phyloP scores from a whole-genome alignment of 768 basidiomycete genomes.

The Lactarius akahatsu region DNA sequence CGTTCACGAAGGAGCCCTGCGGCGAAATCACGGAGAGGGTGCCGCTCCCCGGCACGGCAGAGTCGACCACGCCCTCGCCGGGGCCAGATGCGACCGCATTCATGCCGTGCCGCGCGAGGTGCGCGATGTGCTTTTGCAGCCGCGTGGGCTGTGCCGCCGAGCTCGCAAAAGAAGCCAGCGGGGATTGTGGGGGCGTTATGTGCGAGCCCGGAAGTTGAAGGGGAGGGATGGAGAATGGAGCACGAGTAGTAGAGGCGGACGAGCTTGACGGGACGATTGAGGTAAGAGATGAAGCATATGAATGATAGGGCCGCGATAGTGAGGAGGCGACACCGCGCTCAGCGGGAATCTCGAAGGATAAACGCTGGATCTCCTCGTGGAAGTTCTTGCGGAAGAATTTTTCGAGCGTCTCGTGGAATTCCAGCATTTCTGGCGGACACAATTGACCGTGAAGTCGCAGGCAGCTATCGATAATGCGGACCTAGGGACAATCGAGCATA shows the following conservation, averaged over 20 bases:
- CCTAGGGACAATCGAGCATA: conserved; percentile 41
- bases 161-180: conserved; percentile 29
- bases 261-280: conserved; percentile 45
- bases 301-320: conserved; percentile 11
- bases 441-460: conserved; percentile 79
- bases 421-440: conserved; percentile 84
- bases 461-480: conserved; percentile 79
- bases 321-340: conserved; percentile 39
- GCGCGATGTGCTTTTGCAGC: conserved; percentile 76
- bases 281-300: conserved; percentile 29
- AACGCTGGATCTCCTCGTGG: conserved; percentile 72
- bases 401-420: conserved; percentile 88
- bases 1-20: conserved; percentile 74
- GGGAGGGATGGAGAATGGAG: conserved; percentile 49
- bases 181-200: conserved; percentile 46
- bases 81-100: conserved; percentile 79
- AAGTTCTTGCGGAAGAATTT: conserved; percentile 85
- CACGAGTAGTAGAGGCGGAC: conserved; percentile 20
- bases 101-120: conserved; percentile 80
- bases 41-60: conserved; percentile 44
- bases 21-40: conserved; percentile 65
- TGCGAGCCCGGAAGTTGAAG: conserved; percentile 50
- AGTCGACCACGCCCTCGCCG: conserved; percentile 44
- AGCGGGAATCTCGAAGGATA: conserved; percentile 57
- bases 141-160: conserved; percentile 57